Base-by-base conservation (phyloP, 805 yeast species). In the Wickerhamomyces silvicola region DNA sequence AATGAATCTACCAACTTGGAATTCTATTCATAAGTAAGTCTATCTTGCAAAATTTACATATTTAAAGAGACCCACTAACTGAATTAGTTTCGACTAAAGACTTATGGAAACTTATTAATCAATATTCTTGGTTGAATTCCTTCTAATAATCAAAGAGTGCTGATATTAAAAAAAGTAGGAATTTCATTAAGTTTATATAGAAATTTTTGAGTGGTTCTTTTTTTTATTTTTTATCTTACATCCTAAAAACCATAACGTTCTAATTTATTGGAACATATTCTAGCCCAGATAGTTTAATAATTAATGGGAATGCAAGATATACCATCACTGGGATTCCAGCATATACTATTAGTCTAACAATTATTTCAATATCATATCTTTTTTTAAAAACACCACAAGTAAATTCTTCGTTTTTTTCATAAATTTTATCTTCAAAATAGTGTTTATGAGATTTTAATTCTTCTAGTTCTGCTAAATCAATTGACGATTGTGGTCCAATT, bases 261-360 rank as follows among this genome's bases (percentile, higher is more conserved):
- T 7, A 7, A n/a, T n/a, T n/a, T n/a, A n/a, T 10, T 6, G 46
- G 44, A 13, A 26, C 22, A 11, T 37, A 37, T 8, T 33, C 35
- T 10, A 50, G 30, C 8, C 49, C 45, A 5, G 39, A 20, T 2
- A 30, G 13, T 9, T 33, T 23, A 10, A 42, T 32, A 10, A 45
- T 33, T 5, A 45, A 19, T 1, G 65, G 59, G 30, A 62, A 57
- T 2, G 50, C 50, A 5, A 59, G 24, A 5, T 71, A 56, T 0
- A 82, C 80, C 20, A 70, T 56, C 18, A 65, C 46, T 0, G 92
- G 70, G 18, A 90, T 75, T 0, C 97, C 97, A 1, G 83, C 79
- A 57, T 90, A 90, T 2, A 87, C 82, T 12, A 81, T 57, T 39
- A 83, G 61, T 46, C 94, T 68, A 8, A 92, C 87, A 20, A 84